Percentiles rank a stretch among this genome's conserved stretches.
These are phyloP conservation scores for Cladosporium sp. DNA, from an alignment of 2,329 filamentous ascomycete genomes.

Conservation along the genomic window DNA sequence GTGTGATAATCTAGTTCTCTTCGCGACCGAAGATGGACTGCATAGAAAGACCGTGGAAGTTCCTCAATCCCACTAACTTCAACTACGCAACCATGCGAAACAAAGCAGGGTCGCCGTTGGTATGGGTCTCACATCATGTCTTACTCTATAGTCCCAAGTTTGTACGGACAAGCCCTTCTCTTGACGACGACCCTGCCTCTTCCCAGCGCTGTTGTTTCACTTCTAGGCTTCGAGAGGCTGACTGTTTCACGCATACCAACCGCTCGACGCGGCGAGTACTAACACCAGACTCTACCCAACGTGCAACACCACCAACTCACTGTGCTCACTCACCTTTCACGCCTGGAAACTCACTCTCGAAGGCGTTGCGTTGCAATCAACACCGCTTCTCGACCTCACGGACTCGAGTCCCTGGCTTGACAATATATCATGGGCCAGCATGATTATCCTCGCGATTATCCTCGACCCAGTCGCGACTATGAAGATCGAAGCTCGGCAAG, in stretches of 20 bases:
- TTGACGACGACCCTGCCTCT: conserved; percentile 12
- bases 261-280: conserved; percentile 6
- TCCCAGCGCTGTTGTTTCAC: conserved; percentile 12
- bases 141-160: neutral
- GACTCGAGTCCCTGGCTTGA: neutral
- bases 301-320: neutral
- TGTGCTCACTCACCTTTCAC: neutral
- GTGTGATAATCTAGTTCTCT: neutral
- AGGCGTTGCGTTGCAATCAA: neutral
- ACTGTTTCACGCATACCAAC: conserved; percentile 1
- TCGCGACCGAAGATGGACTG: neutral
- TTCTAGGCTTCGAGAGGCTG: conserved; percentile 10
- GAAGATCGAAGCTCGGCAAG: conserved; percentile 12
- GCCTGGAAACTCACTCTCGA: neutral
- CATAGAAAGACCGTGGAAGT: neutral
- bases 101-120: conserved; percentile 3
- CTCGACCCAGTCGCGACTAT: conserved; percentile 11
- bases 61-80: neutral
- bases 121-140: conserved; percentile 8
- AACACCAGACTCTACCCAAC: conserved; percentile 9
- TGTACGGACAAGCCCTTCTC: neutral
- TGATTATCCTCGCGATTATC: conserved; percentile 4
- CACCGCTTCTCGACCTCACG: neutral
- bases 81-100: neutral
- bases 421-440: conserved; percentile 3